Conservation (phyloP, 331 rosid species). For the Telfairia occidentalis region DNA sequence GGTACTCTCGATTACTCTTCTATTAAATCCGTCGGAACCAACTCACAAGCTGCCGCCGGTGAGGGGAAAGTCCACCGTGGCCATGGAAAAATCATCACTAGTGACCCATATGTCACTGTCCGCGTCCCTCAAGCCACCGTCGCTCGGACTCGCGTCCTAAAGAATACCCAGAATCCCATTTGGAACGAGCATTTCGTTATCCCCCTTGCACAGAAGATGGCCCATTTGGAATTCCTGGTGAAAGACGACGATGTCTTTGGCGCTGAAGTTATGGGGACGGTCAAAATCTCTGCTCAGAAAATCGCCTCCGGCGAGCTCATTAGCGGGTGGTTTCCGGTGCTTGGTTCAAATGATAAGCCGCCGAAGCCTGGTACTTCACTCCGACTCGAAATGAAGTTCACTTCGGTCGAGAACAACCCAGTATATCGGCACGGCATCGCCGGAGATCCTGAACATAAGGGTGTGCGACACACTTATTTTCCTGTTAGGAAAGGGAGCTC, state of each 20-base stretch:
- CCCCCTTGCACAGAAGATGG: constrained; percentile 65
- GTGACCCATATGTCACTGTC: constrained; percentile 76
- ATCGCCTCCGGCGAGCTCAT: constrained; percentile 36
- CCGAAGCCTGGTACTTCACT: constrained; percentile 43
- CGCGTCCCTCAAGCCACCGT: constrained; percentile 64
- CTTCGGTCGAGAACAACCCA: constrained; percentile 26
- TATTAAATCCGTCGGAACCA: background rate
- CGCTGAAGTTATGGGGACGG: constrained; percentile 48
- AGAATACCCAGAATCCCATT: constrained; percentile 41
- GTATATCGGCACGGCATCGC: constrained; percentile 48
- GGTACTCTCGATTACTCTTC: constrained; percentile 35
- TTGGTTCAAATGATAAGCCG: constrained; percentile 30
- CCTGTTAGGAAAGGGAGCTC: constrained; percentile 74
- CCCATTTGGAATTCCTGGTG: constrained; percentile 48
- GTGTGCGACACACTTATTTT: constrained; percentile 60
- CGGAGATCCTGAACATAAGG: constrained; percentile 54
- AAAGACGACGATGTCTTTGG: constrained; percentile 76
- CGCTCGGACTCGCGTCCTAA: constrained; percentile 79
- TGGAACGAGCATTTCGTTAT: constrained; percentile 64
- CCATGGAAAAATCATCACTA: constrained; percentile 33
- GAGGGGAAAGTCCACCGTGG: background rate
- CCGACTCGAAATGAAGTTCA: constrained; percentile 44
- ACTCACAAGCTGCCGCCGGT: background rate
- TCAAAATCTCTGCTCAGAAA: constrained; percentile 32
- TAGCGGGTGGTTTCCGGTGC: constrained; percentile 40